Evolutionary conservation across 2,329 filamentous ascomycete genomes (phyloP), one percentile per base, ranked within the genome.

Genomic region (Nemania sp.): DNA sequence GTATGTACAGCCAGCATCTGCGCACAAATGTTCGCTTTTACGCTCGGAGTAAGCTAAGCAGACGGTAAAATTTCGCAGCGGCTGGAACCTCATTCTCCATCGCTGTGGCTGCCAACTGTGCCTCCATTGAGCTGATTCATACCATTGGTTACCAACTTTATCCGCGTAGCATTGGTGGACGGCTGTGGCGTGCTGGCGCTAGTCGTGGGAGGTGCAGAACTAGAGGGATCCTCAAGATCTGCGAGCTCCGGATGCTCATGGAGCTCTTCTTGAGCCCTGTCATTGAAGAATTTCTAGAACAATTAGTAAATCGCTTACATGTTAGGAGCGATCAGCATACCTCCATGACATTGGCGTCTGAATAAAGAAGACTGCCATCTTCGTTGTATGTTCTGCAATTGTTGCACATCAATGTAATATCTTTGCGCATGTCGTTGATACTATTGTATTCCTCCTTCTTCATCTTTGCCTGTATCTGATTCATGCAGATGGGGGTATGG

Each of bases 301-400:
- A 9, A 26, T 52, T 52, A 72, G 80, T 68, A 78, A 71, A 52
- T 31, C 47, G 12, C 15, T 5, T 17, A 7, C 6, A 15, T 11
- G 15, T n/a, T 23, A 15, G 40, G 42, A 17, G 5, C 3, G 26
- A 33, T 34, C 40, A 36, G 75, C 86, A 77, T 77, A 96, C 91
- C 81, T 96, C 90, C 73, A 99, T 97, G 49, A 88, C 80, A 71
- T 92, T 92, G 44, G 93, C 93, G 77, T 99, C 94, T 66, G 90
- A 83, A 75, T 92, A 97, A 49, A 99, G 81, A 65, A 95, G 78
- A 72, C 92, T 97, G 53, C 88, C 89, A 68, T 97, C 94, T 73
- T 99, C 95, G 67, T 99, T 99, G 78, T 96, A 99, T 2, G 89
- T 94, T 70, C 91, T 84, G 61, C 93, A 96, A 72, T 99, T 99